Base-by-base conservation (phyloP, 768 basidiomycete species). In the Lactifluus piperatus region DNA sequence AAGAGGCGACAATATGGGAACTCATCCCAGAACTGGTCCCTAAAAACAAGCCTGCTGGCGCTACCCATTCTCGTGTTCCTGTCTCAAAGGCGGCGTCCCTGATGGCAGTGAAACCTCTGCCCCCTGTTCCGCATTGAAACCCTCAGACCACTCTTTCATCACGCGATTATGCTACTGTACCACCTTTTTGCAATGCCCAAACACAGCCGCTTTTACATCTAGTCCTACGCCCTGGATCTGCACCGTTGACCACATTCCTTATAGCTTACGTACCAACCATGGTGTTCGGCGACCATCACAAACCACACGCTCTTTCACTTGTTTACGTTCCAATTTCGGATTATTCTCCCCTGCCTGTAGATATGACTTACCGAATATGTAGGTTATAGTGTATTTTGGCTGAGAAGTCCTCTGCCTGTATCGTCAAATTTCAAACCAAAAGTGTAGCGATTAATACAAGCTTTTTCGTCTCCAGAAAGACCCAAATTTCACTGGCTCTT, bases 181-280 rank as follows among this genome's bases (percentile, higher is more conserved):
- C 48, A 5, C 20, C 16, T 11, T 26, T 18, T 4, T 36, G n/a
- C 6, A 41, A 4, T 29, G 6, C 27, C 44, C 20, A 16, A 18
- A 43, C 34, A 37, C 30, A 37, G 24, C n/a, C 10, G 16, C 51
- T 14, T 47, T 18, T 34, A 11, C 43, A 11, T 44, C 24, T n/a
- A 27, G 44, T 44, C 20, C 16, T 39, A 26, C 39, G 27, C 41
- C 24, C 43, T 32, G 44, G 16, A 53, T 43, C 39, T 47, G 44
- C 44, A 51, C 37, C 54, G 22, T 54, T 51, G 18, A 47, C 37
- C 50, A 61, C 60, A 46, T 44, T 61, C 55, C 13, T 61, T n/a
- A n/a, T n/a, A n/a, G n/a, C n/a, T n/a, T 61, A 0, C 11, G 10
- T 39, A 45, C 50, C 20, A 51, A 51, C 60, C 43, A 26, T 34